Evolutionary conservation across 129 eudicot species (phyloP), one percentile per base, ranked within the genome.

Genomic region (Tagetes erecta): DNA sequence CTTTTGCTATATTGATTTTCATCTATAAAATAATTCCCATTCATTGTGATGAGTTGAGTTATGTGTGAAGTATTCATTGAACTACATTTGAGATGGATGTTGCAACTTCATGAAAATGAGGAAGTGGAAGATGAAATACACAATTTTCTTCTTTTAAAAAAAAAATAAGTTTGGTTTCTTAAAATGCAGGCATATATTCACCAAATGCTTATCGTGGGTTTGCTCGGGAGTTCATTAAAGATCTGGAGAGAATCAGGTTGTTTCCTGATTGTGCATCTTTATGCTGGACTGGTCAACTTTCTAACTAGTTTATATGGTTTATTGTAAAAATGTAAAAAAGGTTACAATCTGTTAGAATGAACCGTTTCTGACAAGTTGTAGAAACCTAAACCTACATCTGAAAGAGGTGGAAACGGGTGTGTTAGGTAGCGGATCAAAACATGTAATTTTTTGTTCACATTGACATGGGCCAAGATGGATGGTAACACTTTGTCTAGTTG

Each of bases 131-230:
- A 31, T 44, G 36, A 33, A 50, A 3, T 10, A 66, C 41, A 30
- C 33, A 50, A 39, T 50, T 10, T 64, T 42, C 41, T 59, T 13
- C 1, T 42, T 11, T 7, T 5, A 2, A 34, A 5, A 27, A 44
- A 33, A 47, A 33, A 45, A 20, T 20, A 20, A 41, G 12, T 40
- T 80, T 20, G 57, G 51, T 42, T 67, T 80, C 35, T 35, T 53
- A 37, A 11, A 75, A 31, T 81, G 76, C 85, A 94, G 99, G 99
- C 80, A 91, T 91, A 60, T 94, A 94, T 84, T 94, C 99, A 14
- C 99, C 97, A 41, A 94, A 94, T 86, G 99, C 99, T 74, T 94
- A 94, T 49, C 93, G 97, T 45, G 97, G 99, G 50, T 94, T 94
- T 91, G 99, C 99, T 63, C 91, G 99, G 56, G 99, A 91, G 86